Evolutionary conservation across 1,284 basidiomycete species (phyloP), one percentile per base, ranked within the genome.

Genomic region (Pyrrhoderma noxium): DNA sequence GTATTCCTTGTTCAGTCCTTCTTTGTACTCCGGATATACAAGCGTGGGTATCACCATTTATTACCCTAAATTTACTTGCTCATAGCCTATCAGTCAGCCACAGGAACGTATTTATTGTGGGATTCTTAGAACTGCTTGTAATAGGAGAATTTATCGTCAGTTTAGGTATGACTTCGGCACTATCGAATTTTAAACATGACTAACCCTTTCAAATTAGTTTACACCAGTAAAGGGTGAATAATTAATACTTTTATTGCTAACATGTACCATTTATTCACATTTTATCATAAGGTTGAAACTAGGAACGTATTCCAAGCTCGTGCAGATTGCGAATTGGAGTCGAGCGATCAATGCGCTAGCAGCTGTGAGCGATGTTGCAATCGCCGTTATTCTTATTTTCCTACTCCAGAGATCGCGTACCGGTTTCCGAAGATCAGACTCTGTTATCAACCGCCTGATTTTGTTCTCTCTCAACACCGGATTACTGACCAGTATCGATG

Each of bases 391-490:
- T 8, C 55, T 56, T n/a, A 53, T 53, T 27, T 54, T 9, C 38
- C 52, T 56, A 14, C 37, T 56, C 3, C 51, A 56, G 14, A 19
- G 36, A 8, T 51, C 47, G 23, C 51, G 55, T 9, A 56, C 55
- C 13, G 55, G 55, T 3, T 56, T 53, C 45, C 25, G 38, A 25
- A 36, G 48, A 8, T 54, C 55, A n/a, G 55, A 56, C 21, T 44
- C 22, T 18, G 54, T 56, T 18, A 47, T 56, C 48, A 56, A 53
- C 36, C 44, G 52, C 7, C 47, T 56, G 9, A 56, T 56, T 37
- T 18, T 54, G 16, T 56, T 56, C 48, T 47, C 52, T 2, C 36
- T 56, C 16, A 56, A 56, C 31, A 56, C 55, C 8, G 55, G 55
- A 14, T 34, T 54, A 22, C 27, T 56, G 13, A 56, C 55, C 16